Evolutionary conservation across 2,329 filamentous ascomycete genomes (phyloP).

Genomic region (Aspergillus clavatus): DNA sequence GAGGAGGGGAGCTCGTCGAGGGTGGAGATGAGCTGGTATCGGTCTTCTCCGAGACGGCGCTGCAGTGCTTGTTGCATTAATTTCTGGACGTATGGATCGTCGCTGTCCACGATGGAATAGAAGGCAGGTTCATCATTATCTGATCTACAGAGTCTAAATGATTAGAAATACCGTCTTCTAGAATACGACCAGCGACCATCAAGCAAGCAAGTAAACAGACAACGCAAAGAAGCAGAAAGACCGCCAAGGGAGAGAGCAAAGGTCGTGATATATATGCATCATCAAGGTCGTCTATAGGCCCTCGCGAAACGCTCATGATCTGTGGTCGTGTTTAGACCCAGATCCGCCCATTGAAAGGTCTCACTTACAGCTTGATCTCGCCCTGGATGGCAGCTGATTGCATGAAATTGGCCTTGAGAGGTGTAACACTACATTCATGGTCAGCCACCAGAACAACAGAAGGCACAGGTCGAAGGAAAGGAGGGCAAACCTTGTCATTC

Average conservation of each 20-base stretch:
- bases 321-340: conserved; percentile 19
- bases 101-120: conserved; percentile 75
- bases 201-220: conserved; percentile 5
- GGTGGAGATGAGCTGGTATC: conserved; percentile 53
- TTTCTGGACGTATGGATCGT: conserved; percentile 83
- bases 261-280: conserved; percentile 22
- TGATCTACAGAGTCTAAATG: conserved; percentile 32
- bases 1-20: conserved; percentile 45
- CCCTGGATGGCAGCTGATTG: conserved; percentile 61
- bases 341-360: conserved; percentile 18
- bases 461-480: too few species aligned
- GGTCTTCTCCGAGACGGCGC: conserved; percentile 52
- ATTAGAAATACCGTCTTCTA: conserved; percentile 27
- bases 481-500: conserved; percentile 68
- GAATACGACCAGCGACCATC: conserved; percentile 5
- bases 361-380: conserved; percentile 80
- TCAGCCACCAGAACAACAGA: conserved; percentile 6
- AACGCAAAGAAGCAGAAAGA: conserved; percentile 10
- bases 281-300: conserved; percentile 24
- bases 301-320: conserved; percentile 21
- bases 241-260: conserved; percentile 1
- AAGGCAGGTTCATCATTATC: conserved; percentile 41
- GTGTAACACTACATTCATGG: conserved; percentile 64
- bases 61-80: conserved; percentile 71
- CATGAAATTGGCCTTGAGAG: conserved; percentile 89